These are phyloP conservation scores for Platismatia glauca DNA, from an alignment of 495 filamentous ascomycete genomes.

Conservation along the genomic window DNA sequence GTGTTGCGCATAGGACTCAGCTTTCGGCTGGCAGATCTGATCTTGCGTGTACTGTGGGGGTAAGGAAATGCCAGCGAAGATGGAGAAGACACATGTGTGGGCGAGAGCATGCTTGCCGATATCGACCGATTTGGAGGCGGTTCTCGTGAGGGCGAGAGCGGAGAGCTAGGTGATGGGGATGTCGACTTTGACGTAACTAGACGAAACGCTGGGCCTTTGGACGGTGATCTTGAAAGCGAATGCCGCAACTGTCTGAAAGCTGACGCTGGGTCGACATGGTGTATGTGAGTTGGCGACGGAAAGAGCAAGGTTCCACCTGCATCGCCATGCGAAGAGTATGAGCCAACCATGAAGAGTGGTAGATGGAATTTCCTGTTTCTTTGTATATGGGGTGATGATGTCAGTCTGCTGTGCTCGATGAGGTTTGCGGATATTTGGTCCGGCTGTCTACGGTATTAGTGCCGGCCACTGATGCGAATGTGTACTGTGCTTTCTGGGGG, in stretches of 20 bases:
- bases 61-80: constrained; percentile 48
- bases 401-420: neutral
- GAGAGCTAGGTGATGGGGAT: constrained; percentile 47
- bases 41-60: constrained; percentile 42
- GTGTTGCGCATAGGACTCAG: constrained; percentile 38
- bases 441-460: neutral
- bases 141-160: constrained; percentile 42
- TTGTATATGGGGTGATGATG: neutral
- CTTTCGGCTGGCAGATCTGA: constrained; percentile 41
- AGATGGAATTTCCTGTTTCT: neutral
- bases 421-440: neutral
- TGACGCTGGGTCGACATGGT: constrained; percentile 67
- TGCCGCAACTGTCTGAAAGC: constrained; percentile 70
- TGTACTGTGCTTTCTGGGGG: neutral
- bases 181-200: constrained; percentile 48
- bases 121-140: constrained; percentile 37
- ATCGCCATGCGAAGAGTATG: constrained; percentile 47
- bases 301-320: constrained; percentile 74
- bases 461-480: neutral
- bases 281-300: constrained; percentile 71
- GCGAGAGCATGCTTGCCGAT: constrained; percentile 25
- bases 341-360: constrained; percentile 37
- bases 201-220: constrained; percentile 61
- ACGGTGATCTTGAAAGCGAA: constrained; percentile 79
- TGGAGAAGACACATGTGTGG: constrained; percentile 23